phyloP scores from a whole-genome alignment of 1,284 basidiomycete species.

The Cutaneotrichosporon sp. region DNA sequence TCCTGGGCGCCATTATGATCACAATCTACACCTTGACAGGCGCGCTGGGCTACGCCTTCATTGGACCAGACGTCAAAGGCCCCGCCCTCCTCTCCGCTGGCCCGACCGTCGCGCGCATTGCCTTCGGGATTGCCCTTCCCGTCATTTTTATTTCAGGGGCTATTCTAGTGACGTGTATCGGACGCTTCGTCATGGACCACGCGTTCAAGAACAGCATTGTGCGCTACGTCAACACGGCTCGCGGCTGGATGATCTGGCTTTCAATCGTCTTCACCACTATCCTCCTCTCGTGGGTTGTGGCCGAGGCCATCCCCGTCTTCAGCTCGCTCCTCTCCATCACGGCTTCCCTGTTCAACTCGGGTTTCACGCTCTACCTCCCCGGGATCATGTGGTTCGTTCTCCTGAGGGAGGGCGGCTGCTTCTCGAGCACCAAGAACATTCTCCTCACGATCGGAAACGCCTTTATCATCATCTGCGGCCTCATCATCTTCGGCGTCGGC shows the following conservation, averaged over 20 bases:
- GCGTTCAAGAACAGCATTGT: slow-evolving; percentile 15
- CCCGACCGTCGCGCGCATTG: slow-evolving; percentile 14
- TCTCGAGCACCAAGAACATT: slow-evolving; percentile 19
- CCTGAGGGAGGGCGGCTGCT: slow-evolving; percentile 20
- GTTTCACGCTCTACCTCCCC: slow-evolving; percentile 22
- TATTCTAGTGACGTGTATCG: slow-evolving; percentile 14
- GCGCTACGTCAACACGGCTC: slow-evolving; percentile 39
- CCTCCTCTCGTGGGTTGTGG: slow-evolving; percentile 17
- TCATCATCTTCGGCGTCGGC: slow-evolving; percentile 18
- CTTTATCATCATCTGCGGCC: slow-evolving; percentile 17
- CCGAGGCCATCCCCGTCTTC: slow-evolving; percentile 43
- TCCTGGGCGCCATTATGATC: slow-evolving; percentile 38
- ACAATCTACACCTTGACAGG: slow-evolving; percentile 39
- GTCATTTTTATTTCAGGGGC: slow-evolving; percentile 27
- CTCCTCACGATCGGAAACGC: slow-evolving; percentile 14
- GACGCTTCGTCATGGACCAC: slow-evolving; percentile 20
- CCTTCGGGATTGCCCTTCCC: slow-evolving; percentile 22
- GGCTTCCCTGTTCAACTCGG: slow-evolving; percentile 28
- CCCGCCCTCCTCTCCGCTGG: slow-evolving; percentile 22
- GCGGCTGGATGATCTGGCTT: slow-evolving; percentile 58
- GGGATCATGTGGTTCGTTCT: slow-evolving; percentile 29
- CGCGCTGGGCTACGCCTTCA: slow-evolving; percentile 23
- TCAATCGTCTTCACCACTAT: slow-evolving; percentile 23
- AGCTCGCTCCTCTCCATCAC: slow-evolving; percentile 39
- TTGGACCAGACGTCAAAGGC: slow-evolving; percentile 14